phyloP scores from a whole-genome alignment of 2,329 filamentous ascomycete genomes.

The Stagonosporopsis chrysanthemi region DNA sequence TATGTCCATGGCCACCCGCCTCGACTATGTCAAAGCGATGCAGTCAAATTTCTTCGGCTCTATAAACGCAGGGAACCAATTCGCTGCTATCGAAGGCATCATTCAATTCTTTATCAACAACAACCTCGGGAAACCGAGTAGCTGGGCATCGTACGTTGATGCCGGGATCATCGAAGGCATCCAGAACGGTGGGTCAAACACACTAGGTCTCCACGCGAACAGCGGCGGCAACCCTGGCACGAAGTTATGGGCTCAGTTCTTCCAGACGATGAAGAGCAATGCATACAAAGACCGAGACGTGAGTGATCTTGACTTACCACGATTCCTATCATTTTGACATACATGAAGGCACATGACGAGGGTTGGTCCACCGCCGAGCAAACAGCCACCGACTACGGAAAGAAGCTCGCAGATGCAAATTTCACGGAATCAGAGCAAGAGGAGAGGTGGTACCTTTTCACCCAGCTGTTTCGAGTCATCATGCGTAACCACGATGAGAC shows the following conservation, averaged over 20 bases:
- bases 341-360: not conserved
- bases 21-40: conserved; percentile 3
- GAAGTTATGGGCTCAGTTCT: not conserved
- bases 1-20: conserved; percentile 3
- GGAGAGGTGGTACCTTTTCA: conserved; percentile 6
- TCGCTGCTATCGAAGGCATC: conserved; percentile 3
- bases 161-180: conserved; percentile 8
- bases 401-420: conserved; percentile 1
- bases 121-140: not conserved
- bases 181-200: conserved; percentile 1
- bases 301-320: not conserved
- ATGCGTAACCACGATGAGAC: conserved; percentile 5
- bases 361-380: conserved; percentile 3
- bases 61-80: not conserved
- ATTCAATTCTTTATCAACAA: conserved; percentile 7
- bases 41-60: not conserved
- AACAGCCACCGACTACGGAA: conserved; percentile 1
- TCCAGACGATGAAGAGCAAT: not conserved
- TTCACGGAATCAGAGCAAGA: conserved; percentile 1
- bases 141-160: conserved; percentile 1
- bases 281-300: not conserved
- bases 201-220: not conserved
- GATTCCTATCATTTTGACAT: not conserved
- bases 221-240: conserved; percentile 3
- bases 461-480: conserved; percentile 2